These are phyloP conservation scores for Tritrichomonas musculus DNA, from an alignment of 208 protist species.

Conservation along the genomic window DNA sequence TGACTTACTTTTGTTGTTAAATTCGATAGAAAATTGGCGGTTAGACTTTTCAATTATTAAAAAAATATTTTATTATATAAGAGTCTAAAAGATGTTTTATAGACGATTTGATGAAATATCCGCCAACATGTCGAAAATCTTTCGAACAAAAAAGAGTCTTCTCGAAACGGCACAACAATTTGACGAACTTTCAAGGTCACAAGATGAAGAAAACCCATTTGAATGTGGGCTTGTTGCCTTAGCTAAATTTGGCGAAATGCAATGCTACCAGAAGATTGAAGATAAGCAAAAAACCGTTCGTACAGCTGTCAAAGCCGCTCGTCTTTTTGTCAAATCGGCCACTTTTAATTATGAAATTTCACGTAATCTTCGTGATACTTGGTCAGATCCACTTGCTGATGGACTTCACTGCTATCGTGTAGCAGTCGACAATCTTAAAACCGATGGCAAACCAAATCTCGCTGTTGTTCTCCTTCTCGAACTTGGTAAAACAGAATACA, in stretches of 20 bases:
- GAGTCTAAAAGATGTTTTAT: not conserved
- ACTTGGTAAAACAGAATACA: not conserved
- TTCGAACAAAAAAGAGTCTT: not conserved
- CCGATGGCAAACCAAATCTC: not conserved
- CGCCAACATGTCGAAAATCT: not conserved
- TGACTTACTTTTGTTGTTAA: no score
- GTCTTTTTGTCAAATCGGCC: not conserved
- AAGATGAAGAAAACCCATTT: constrained; percentile 16
- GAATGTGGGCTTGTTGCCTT: not conserved
- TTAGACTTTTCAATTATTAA: no score
- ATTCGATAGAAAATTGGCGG: no score
- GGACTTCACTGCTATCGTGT: not conserved
- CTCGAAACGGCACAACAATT: not conserved
- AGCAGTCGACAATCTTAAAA: not conserved
- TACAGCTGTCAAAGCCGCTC: not conserved
- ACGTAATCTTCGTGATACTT: not conserved
- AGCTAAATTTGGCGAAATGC: not conserved
- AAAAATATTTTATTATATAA: no score
- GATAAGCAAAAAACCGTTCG: not conserved
- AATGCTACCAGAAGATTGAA: not conserved
- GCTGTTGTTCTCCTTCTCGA: not conserved
- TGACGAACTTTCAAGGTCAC: not conserved
- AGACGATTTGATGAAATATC: not conserved
- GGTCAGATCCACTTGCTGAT: constrained; percentile 6
- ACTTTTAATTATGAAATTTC: not conserved